Evolutionary conservation across 2,329 filamentous ascomycete species (phyloP).

Genomic region (Thielaviopsis punctulata): DNA sequence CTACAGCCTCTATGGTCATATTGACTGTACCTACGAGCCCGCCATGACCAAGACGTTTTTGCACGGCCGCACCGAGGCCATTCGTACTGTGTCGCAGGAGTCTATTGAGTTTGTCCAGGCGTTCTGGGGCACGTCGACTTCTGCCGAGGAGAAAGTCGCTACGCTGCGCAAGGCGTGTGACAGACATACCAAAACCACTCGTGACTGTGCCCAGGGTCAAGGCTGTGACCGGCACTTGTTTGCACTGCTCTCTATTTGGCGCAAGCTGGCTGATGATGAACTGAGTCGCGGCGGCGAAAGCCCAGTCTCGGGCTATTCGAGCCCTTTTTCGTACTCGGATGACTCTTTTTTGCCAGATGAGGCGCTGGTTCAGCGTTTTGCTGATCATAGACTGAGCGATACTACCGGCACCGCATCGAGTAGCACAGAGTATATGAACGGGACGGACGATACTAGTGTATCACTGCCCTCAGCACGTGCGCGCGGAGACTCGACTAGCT

Average conservation of each 20-base stretch:
- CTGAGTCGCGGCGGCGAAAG: conserved; percentile 46
- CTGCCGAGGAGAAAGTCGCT: conserved; percentile 67
- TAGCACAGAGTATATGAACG: neutral
- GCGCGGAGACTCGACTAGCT: conserved; percentile 37
- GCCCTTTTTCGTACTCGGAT: neutral
- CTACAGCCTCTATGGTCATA: conserved; percentile 83
- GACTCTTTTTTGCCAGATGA: neutral
- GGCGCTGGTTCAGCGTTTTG: neutral
- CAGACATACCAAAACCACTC: conserved; percentile 64
- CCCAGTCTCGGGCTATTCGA: conserved; percentile 28
- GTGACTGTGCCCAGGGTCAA: conserved; percentile 72
- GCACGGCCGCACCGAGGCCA: conserved; percentile 86
- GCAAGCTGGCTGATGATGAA: conserved; percentile 67
- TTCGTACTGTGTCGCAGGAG: conserved; percentile 69
- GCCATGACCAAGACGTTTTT: conserved; percentile 94
- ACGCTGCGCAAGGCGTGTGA: conserved; percentile 69
- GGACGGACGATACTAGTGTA: neutral
- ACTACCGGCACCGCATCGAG: neutral
- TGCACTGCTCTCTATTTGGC: conserved; percentile 88
- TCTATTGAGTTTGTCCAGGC: conserved; percentile 77
- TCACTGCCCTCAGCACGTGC: conserved; percentile 11
- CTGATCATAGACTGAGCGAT: neutral
- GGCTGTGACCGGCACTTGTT: conserved; percentile 90
- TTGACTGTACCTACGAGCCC: conserved; percentile 93
- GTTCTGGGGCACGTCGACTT: conserved; percentile 77